Base-by-base conservation (phyloP, 1,284 basidiomycete genomes). In the Papiliotrema flavescens region DNA sequence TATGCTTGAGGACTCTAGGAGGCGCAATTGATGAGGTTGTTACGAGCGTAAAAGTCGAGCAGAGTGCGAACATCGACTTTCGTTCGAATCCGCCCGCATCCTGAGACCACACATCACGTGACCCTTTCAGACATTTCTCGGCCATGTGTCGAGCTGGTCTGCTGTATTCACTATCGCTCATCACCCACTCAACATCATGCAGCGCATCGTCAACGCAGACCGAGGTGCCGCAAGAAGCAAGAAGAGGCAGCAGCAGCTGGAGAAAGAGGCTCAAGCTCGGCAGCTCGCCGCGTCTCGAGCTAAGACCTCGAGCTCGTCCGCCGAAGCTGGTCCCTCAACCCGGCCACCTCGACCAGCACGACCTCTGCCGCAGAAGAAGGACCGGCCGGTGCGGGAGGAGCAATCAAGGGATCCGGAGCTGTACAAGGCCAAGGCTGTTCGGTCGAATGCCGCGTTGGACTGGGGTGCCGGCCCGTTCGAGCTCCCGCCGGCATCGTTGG, bases 351-450 rank as follows among this genome's bases (percentile, higher is more conserved):
- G 39, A 42, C 36, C 43, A 4, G 35, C 39, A 23, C 44, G 37
- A 39, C 23, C 39, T 28, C 39, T 40, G 8, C 5, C 28, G 17
- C 24, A 34, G 20, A 39, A 51, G 32, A 50, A 50, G 42, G 23
- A 35, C 19, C 40, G 22, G 32, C 15, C 43, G 24, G 28, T 19
- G 34, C 53, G 56, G 1, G 51, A 37, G 15, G 22, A 43, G 20
- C 51, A 53, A 41, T 53, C 51, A 19, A 43, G 51, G 23, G 68
- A 70, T 47, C 68, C 69, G 3, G 64, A 58, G 28, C 57, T 60
- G 32, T 75, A 69, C 59, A 63, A 61, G 41, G 60, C 73, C 17
- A 75, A 75, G 60, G 73, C 73, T 4, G 67, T 75, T 48, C 65
- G 71, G 2, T 61, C 61, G 2, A 52, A 70, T 6, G 55, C 63